These are phyloP conservation scores for Cryptococcus maquisensis DNA, from an alignment of 1,284 basidiomycete species.

Conservation along the genomic window DNA sequence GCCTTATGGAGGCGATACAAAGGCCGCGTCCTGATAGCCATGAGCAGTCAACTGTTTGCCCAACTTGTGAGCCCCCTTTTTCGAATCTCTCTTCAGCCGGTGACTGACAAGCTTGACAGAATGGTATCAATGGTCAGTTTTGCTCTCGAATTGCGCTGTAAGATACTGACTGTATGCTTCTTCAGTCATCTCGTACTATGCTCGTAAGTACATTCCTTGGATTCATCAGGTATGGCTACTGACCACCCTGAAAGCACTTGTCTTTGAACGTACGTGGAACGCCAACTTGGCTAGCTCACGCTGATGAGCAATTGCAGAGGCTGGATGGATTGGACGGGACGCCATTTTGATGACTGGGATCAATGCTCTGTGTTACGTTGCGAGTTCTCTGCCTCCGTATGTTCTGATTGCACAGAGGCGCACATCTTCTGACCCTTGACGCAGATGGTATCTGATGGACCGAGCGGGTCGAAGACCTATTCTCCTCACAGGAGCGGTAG, in stretches of 20 bases:
- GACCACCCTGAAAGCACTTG: conserved; percentile 22
- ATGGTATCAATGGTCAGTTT: conserved; percentile 76
- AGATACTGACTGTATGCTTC: not conserved
- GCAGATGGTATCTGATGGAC: conserved; percentile 88
- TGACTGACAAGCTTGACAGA: conserved; percentile 51
- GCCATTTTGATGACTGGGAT: conserved; percentile 97
- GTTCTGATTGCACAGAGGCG: conserved; percentile 22
- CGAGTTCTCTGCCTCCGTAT: conserved; percentile 76
- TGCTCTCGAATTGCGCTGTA: too few species aligned
- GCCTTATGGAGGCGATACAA: conserved; percentile 87
- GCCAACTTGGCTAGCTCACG: not conserved
- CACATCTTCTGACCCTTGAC: conserved; percentile 10
- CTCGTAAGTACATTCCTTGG: conserved; percentile 56
- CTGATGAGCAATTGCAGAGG: conserved; percentile 58
- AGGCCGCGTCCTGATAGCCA: conserved; percentile 86
- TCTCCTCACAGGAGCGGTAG: conserved; percentile 82
- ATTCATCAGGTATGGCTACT: conserved; percentile 2
- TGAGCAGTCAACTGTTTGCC: conserved; percentile 94
- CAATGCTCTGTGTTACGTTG: conserved; percentile 80
- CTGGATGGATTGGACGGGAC: conserved; percentile 95
- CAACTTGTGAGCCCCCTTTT: conserved; percentile 64
- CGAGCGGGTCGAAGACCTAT: conserved; percentile 85
- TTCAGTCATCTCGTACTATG: conserved; percentile 94
- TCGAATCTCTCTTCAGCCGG: not conserved
- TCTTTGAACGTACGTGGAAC: conserved; percentile 67